Conservation (phyloP, 1,284 basidiomycete species). For the Sanguinoderma infundibulare region DNA sequence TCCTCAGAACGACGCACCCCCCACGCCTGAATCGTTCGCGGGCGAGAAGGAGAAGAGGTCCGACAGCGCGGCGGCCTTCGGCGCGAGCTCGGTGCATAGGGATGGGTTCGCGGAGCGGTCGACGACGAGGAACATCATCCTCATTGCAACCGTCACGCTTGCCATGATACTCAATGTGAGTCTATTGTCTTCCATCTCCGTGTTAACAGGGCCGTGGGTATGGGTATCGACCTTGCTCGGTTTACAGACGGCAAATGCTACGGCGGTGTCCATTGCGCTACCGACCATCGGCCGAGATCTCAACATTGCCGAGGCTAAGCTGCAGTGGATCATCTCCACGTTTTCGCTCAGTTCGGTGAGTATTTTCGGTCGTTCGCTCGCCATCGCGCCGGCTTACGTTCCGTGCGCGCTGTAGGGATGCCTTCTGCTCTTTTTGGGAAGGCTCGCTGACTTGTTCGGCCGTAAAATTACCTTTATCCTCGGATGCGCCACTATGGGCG, state of each 20-base stretch:
- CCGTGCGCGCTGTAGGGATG: conserved; percentile 48
- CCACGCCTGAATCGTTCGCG: too few species aligned
- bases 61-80: too few species aligned
- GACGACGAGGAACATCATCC: conserved; percentile 19
- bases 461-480: conserved; percentile 54
- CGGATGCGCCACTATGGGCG: conserved; percentile 45
- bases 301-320: conserved; percentile 43
- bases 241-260: conserved; percentile 37
- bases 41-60: too few species aligned
- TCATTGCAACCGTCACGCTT: conserved; percentile 36
- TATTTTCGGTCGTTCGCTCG: not conserved
- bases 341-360: conserved; percentile 52
- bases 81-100: too few species aligned
- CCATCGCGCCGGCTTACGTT: not conserved
- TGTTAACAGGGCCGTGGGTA: too few species aligned
- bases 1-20: too few species aligned
- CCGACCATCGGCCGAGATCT: conserved; percentile 56
- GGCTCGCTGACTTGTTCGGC: conserved; percentile 65
- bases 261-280: conserved; percentile 50
- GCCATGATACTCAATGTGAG: conserved; percentile 40
- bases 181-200: not conserved
- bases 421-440: conserved; percentile 59
- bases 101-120: conserved; percentile 15
- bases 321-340: conserved; percentile 68
- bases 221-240: too few species aligned